Base-by-base conservation (phyloP, 495 filamentous ascomycete genomes). In the Oidiodendron maius region DNA sequence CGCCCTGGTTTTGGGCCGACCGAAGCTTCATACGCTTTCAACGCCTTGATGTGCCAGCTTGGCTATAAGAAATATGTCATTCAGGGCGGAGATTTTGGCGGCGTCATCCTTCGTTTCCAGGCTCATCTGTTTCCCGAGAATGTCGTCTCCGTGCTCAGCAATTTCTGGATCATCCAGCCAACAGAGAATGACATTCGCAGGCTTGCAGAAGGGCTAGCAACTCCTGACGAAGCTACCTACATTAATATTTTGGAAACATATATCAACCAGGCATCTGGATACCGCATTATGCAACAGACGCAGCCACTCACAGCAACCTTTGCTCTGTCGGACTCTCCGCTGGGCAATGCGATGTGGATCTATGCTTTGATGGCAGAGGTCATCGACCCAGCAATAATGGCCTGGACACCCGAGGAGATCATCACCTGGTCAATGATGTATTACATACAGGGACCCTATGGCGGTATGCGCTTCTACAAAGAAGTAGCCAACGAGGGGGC, bases 1-100 rank as follows among this genome's bases (percentile, higher is more conserved):
- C 57, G 60, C 25, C 41, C 59, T 24, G 59, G 59, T 23, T 57
- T 62, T 28, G 55, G 52, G 34, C 43, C 41, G 12, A 43, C 51
- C 22, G 35, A 51, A 13, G 46, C 44, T 35, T 49, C 55, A 13
- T 26, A 52, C 26, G 55, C 56, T 16, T 52, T 48, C 35, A 50
- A 56, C 17, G 55, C 44, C 35, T 39, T 61, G 5, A 59, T 61
- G 18, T 52, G 63, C 5, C 50, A 62, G 8, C 51, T 65, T 2
- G 50, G 51, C 2, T 66, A 65, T 30, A 18, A 43, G 3, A 59
- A 56, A 35, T 64, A 60, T 24, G 60, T 62, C 11, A 59, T 54
- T 13, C 62, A 64, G 34, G 62, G 58, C 12, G 60, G 62, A 21
- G 62, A 64, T 22, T 58, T 56, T 42, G 62, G 62, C 5, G 52